phyloP scores from a whole-genome alignment of 352 stramenopile genomes.

The Phytophthora agathidicida region DNA sequence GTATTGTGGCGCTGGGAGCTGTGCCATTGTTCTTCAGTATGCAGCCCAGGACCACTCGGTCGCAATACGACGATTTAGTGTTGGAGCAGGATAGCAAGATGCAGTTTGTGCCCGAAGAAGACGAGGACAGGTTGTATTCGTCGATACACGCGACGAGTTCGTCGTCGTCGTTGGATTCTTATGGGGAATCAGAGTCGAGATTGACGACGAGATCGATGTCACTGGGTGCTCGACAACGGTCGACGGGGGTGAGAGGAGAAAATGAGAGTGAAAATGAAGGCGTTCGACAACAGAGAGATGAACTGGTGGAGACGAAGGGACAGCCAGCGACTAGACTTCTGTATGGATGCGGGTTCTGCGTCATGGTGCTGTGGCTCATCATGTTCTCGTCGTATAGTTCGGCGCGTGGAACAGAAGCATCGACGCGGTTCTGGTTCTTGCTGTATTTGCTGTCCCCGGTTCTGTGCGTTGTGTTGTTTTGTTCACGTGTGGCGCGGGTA shows the following conservation, averaged over 20 bases:
- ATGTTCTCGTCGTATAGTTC: slow-evolving; percentile 79
- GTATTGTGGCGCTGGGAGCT: slow-evolving; percentile 61
- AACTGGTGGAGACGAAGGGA: slow-evolving; percentile 22
- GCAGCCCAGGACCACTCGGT: slow-evolving; percentile 55
- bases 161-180: not conserved
- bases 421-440: slow-evolving; percentile 60
- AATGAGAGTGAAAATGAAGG: not conserved
- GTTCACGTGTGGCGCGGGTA: slow-evolving; percentile 36
- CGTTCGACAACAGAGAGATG: not conserved
- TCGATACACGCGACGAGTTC: not conserved
- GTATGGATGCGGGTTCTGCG: slow-evolving; percentile 47
- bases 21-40: slow-evolving; percentile 77
- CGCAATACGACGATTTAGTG: slow-evolving; percentile 53
- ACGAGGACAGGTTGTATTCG: slow-evolving; percentile 2
- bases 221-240: slow-evolving; percentile 15
- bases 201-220: not conserved
- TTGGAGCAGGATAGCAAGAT: slow-evolving; percentile 34
- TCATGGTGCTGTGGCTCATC: slow-evolving; percentile 58
- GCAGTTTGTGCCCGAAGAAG: slow-evolving; percentile 18
- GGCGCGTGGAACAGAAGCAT: slow-evolving; percentile 23
- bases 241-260: not conserved
- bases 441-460: slow-evolving; percentile 67
- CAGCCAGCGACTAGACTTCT: slow-evolving; percentile 40
- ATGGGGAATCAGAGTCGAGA: not conserved
- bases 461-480: slow-evolving; percentile 66